Percentiles rank a stretch among this genome's conserved stretches.
Conservation (phyloP, 345 rosid genomes). For the Trapa incisa region DNA sequence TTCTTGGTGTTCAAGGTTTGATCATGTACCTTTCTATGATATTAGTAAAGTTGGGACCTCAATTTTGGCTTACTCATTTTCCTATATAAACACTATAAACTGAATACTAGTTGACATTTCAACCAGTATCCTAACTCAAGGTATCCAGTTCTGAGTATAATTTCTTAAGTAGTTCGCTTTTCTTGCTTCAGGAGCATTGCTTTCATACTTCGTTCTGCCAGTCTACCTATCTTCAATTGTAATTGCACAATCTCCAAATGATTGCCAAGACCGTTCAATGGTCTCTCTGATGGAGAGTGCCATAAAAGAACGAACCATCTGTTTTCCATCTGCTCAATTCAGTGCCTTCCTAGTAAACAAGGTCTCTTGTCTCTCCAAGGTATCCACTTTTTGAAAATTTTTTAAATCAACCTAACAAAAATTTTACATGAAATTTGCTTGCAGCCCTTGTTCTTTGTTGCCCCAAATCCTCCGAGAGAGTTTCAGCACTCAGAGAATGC, state of each 20-base stretch:
- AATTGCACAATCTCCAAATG: conserved; percentile 45
- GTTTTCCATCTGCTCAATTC: conserved; percentile 26
- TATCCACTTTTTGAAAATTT: not conserved
- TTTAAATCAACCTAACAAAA: not conserved
- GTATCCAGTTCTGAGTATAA: not conserved
- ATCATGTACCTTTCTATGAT: conserved; percentile 3
- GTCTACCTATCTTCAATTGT: conserved; percentile 62
- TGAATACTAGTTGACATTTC: not conserved
- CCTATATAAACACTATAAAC: not conserved
- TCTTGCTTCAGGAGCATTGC: conserved; percentile 60
- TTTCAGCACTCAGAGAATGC: conserved; percentile 87
- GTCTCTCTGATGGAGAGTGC: conserved; percentile 40
- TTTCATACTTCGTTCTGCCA: conserved; percentile 55
- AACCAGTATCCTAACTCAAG: not conserved
- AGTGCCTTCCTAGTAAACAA: conserved; percentile 41
- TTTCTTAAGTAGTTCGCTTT: not conserved
- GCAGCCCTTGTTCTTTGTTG: conserved; percentile 64
- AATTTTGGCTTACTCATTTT: not conserved
- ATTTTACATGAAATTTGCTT: conserved; percentile 11
- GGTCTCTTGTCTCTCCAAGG: conserved; percentile 31
- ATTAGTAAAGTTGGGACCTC: not conserved
- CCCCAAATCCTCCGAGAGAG: conserved; percentile 56
- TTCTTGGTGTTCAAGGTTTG: conserved; percentile 84
- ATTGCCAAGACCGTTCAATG: conserved; percentile 25
- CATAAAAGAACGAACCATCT: conserved; percentile 39